Evolutionary conservation across 352 stramenopile species (phyloP).

Genomic region (Phytophthora colocasiae): DNA sequence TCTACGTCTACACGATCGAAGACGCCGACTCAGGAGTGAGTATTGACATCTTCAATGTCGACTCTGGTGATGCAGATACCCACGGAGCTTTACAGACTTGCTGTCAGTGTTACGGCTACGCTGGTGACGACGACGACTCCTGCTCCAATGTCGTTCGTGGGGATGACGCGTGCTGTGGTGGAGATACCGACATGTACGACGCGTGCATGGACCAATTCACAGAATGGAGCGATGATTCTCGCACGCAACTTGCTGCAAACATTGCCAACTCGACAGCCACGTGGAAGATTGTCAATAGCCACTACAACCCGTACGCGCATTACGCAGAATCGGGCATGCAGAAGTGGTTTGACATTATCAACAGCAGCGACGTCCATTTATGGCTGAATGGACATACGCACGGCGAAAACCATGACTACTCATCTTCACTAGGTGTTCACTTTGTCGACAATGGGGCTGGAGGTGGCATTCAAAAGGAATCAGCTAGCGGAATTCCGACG

Average conservation of each 20-base stretch:
- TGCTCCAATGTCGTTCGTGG: constrained; percentile 47
- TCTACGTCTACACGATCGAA: constrained; percentile 55
- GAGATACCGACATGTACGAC: constrained; percentile 48
- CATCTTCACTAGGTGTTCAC: constrained; percentile 54
- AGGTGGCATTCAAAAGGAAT: constrained; percentile 72
- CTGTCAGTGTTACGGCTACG: constrained; percentile 66
- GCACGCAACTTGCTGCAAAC: constrained; percentile 40
- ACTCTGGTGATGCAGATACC: constrained; percentile 56
- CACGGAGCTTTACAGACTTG: constrained; percentile 56
- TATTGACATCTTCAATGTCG: constrained; percentile 67
- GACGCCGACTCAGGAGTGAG: constrained; percentile 43
- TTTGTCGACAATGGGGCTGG: constrained; percentile 79
- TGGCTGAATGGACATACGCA: constrained; percentile 62
- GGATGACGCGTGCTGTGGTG: constrained; percentile 44
- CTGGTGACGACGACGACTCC: constrained; percentile 39
- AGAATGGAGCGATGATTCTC: constrained; percentile 56
- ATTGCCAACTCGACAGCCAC: constrained; percentile 56
- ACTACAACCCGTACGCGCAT: constrained; percentile 64
- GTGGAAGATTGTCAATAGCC: constrained; percentile 71
- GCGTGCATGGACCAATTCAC: constrained; percentile 48
- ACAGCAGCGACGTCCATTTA: constrained; percentile 39
- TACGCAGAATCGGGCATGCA: constrained; percentile 36
- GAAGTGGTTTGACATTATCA: constrained; percentile 54
- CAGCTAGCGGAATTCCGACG: constrained; percentile 60
- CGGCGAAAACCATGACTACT: constrained; percentile 68